phyloP scores from a whole-genome alignment of 2,329 filamentous ascomycete species.

The Fusarium globosum region DNA sequence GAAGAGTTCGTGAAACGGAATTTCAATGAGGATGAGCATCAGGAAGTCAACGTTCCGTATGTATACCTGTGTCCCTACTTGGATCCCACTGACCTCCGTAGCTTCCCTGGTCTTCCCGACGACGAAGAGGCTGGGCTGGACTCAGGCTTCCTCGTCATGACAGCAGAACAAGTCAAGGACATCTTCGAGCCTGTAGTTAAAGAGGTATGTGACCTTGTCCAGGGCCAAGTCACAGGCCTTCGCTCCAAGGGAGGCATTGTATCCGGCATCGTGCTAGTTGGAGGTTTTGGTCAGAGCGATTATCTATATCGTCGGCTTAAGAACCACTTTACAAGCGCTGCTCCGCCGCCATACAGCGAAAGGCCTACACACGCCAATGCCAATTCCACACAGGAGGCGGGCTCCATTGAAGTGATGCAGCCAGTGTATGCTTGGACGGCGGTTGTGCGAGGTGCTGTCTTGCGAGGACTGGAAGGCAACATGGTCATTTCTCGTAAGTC shows the following conservation, averaged over 20 bases:
- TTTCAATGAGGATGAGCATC: conserved; percentile 81
- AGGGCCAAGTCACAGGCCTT: conserved; percentile 73
- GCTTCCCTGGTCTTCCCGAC: conserved; percentile 79
- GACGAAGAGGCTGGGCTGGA: conserved; percentile 80
- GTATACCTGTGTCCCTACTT: conserved; percentile 41
- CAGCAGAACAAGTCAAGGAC: conserved; percentile 73
- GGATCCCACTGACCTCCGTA: conserved; percentile 42
- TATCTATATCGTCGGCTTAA: conserved; percentile 80
- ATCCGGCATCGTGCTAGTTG: conserved; percentile 82
- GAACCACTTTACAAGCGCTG: conserved; percentile 70
- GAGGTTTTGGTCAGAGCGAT: conserved; percentile 83
- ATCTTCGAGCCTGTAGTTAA: conserved; percentile 82
- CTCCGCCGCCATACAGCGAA: conserved; percentile 74
- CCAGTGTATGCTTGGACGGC: conserved; percentile 85
- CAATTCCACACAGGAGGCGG: conserved; percentile 58
- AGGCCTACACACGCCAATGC: conserved; percentile 72
- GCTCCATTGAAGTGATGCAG: conserved; percentile 82
- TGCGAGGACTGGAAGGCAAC: conserved; percentile 79
- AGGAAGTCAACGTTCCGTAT: conserved; percentile 80
- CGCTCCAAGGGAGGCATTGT: conserved; percentile 70
- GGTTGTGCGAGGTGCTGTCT: conserved; percentile 80
- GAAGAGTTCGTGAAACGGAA: conserved; percentile 88
- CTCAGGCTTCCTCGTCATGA: conserved; percentile 80
- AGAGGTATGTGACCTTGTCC: conserved; percentile 74
- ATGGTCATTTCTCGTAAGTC: conserved; percentile 81